These are phyloP conservation scores for Dovyalis caffra DNA, from an alignment of 345 rosid species.

Conservation along the genomic window DNA sequence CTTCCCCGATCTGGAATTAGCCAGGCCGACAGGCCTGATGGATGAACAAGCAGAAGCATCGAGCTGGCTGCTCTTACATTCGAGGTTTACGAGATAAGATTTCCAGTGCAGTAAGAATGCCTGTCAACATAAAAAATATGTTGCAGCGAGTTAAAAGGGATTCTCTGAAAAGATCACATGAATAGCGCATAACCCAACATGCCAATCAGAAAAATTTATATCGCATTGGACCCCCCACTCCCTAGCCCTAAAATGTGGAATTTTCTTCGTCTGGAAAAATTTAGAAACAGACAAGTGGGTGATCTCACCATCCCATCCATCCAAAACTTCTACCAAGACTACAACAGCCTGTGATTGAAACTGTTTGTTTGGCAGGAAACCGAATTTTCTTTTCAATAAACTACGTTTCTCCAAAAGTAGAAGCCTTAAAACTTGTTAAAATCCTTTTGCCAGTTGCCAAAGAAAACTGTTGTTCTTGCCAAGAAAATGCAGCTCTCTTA, in stretches of 20 bases:
- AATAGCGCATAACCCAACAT: background rate
- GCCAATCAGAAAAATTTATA: background rate
- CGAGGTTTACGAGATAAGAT: too few relatives aligned
- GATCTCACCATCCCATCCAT: background rate
- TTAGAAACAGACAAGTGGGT: background rate
- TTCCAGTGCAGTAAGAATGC: background rate
- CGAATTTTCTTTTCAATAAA: background rate
- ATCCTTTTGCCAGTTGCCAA: background rate
- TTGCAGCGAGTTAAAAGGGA: constrained; percentile 3
- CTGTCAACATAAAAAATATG: background rate
- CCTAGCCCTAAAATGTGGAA: background rate
- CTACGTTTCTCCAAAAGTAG: background rate
- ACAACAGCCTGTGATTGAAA: background rate
- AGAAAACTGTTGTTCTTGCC: background rate
- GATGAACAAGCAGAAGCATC: too few relatives aligned
- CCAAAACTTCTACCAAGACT: background rate
- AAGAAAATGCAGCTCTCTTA: background rate
- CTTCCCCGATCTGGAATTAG: too few relatives aligned
- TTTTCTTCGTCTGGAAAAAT: background rate
- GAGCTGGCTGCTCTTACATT: too few relatives aligned
- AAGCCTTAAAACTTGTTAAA: background rate
- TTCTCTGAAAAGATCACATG: constrained; percentile 4
- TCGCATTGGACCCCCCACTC: background rate
- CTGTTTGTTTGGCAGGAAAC: background rate
- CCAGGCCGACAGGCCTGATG: too few relatives aligned